Percentiles rank a stretch among this genome's conserved stretches.
phyloP scores from a whole-genome alignment of 192 early-diverging fungal genomes.

The Coemansia sp. region DNA sequence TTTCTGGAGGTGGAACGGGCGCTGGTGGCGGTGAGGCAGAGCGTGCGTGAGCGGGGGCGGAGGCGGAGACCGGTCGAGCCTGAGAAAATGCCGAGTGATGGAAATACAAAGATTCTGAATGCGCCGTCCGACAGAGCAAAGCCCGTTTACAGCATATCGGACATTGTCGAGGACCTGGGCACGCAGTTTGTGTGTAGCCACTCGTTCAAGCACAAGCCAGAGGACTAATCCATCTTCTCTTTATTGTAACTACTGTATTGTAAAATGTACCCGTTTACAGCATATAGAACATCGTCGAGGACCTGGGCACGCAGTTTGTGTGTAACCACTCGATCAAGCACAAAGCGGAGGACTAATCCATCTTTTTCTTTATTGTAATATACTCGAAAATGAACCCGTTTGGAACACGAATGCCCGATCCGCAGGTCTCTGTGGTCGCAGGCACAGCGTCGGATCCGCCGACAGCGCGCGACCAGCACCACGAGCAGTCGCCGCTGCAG shows the following conservation, averaged over 20 bases:
- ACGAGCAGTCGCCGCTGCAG: not conserved
- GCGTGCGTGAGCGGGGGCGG: not conserved
- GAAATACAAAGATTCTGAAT: slow-evolving; percentile 14
- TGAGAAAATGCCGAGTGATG: no score
- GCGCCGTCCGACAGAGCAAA: not conserved
- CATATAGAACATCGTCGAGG: slow-evolving; percentile 17
- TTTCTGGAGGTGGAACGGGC: slow-evolving; percentile 31
- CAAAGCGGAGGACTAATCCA: no score
- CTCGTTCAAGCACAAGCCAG: no score
- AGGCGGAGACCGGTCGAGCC: slow-evolving; percentile 1
- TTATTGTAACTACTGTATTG: no score
- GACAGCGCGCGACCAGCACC: slow-evolving; percentile 20
- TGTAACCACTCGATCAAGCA: no score
- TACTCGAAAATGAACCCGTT: not conserved
- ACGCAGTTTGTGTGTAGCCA: no score
- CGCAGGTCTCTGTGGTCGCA: slow-evolving; percentile 31
- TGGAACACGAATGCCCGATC: slow-evolving; percentile 10
- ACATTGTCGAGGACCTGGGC: slow-evolving; percentile 18
- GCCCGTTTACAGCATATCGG: slow-evolving; percentile 5
- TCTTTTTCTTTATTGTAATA: no score
- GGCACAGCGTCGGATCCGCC: slow-evolving; percentile 10
- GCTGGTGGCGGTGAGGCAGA: slow-evolving; percentile 13
- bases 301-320: not conserved
- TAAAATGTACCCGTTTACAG: not conserved
- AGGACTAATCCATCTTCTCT: no score